Base-by-base conservation (phyloP, 139 green algal genomes). In the Chlorella sp. region DNA sequence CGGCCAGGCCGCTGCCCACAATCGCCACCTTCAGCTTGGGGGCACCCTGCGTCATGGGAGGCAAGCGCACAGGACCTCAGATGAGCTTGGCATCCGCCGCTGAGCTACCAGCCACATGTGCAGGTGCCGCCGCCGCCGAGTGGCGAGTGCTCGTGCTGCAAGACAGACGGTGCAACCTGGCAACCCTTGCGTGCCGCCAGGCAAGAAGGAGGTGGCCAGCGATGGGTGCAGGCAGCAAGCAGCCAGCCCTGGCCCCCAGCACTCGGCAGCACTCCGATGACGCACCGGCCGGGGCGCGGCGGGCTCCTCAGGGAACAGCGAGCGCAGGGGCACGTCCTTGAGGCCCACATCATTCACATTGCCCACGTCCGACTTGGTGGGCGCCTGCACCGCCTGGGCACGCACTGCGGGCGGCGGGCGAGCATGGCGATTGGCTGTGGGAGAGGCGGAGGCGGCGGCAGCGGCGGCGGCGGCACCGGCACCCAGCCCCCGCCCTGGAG, bases 1-100 rank as follows among this genome's bases (percentile, higher is more conserved):
- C 95, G 28, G 94, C 94, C 73, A 98, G 90, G 3, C 96, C 96
- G 71, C 91, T 91, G 70, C 96, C 96, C 41, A 98, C 91, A 71
- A 98, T 97, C 6, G 94, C 95, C 18, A 97, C 95, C 83, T 94
- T 95, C 39, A 98, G 89, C 87, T 97, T 97, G 41, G 95, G 94
- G 2, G 92, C 91, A 32, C 91, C 92, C 91, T 96, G 90, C 62
- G 64, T 16, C 51, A 21, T 21, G 51, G 51, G 11, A 23, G 18
- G 12, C 51, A 60, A 15, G 44, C 44, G n/a, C n/a, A n/a, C 44
- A 51, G 44, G 44, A 51, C 44, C n/a, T 16, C 44, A 51, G 44
- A 9, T 51, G 44, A 51, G n/a, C n/a, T n/a, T n/a, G n/a, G n/a
- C n/a, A n/a, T n/a, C n/a, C n/a, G n/a, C n/a, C n/a, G n/a, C n/a